A percentile compares a stretch with the other conserved stretches of the same genome.
These are phyloP conservation scores for Paspalum vaginatum DNA, from an alignment of 176 grass and related monocot species.

Conservation along the genomic window DNA sequence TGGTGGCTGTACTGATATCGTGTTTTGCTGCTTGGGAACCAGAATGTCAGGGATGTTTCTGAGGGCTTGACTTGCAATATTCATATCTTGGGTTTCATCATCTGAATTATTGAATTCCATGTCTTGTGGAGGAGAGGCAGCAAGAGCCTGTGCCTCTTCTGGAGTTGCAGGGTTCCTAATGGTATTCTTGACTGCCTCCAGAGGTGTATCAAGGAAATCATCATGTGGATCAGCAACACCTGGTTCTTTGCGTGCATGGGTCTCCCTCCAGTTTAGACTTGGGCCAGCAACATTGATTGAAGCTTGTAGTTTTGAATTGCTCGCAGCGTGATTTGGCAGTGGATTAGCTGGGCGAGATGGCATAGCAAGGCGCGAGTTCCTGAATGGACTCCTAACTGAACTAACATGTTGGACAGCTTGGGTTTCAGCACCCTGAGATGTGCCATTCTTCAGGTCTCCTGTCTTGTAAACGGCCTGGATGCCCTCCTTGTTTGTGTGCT, in stretches of 20 bases:
- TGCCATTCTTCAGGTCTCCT: slow-evolving; percentile 32
- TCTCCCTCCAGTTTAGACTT: slow-evolving; percentile 65
- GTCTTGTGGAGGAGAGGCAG: slow-evolving; percentile 56
- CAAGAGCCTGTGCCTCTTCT: slow-evolving; percentile 59
- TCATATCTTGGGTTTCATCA: slow-evolving; percentile 82
- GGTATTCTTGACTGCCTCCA: slow-evolving; percentile 55
- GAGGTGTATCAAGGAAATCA: slow-evolving; percentile 85
- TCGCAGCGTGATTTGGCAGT: slow-evolving; percentile 35
- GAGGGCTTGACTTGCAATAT: slow-evolving; percentile 53
- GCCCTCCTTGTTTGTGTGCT: slow-evolving; percentile 42
- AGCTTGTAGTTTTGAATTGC: slow-evolving; percentile 47
- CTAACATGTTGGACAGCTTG: slow-evolving; percentile 36
- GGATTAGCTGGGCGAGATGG: slow-evolving; percentile 37
- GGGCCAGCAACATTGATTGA: slow-evolving; percentile 33
- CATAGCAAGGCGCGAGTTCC: slow-evolving; percentile 33
- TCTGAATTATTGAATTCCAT: slow-evolving; percentile 80
- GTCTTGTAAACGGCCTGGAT: slow-evolving; percentile 32
- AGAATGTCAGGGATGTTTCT: slow-evolving; percentile 36
- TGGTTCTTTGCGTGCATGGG: slow-evolving; percentile 60
- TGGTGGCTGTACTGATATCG: slow-evolving; percentile 53
- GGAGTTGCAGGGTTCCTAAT: slow-evolving; percentile 39
- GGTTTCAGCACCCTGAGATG: slow-evolving; percentile 28
- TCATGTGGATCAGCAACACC: slow-evolving; percentile 70
- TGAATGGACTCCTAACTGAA: slow-evolving; percentile 37
- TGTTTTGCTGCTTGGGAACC: slow-evolving; percentile 43